Base-by-base conservation (phyloP, 441 rosid species). In the Omphalea diandra region DNA sequence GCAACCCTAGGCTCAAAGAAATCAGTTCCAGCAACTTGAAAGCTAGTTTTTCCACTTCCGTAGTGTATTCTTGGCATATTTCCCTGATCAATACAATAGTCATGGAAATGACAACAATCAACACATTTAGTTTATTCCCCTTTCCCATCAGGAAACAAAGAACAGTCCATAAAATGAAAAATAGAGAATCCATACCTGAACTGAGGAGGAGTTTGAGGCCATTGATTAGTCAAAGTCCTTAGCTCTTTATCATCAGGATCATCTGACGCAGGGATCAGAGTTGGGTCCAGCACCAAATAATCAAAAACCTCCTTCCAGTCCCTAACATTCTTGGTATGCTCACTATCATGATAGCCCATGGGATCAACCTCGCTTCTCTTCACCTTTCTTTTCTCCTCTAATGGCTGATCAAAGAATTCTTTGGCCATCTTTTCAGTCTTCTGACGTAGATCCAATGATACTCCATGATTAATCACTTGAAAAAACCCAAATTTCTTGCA, bases 401-500 rank as follows among this genome's bases (percentile, higher is more conserved):
- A 55, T 26, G 96, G 82, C 60, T 62, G 55, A 71, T 88, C 85
- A 57, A 88, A 91, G 76, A 91, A 91, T 68, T 83, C 84, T 47
- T 90, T 84, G 79, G 89, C 84, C 4, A 27, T 78, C 61, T 82
- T 85, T 86, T 43, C 72, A 69, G 76, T 83, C 81, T 88, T 83
- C 77, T 46, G 86, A 65, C 66, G 77, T 73, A 46, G 82, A 82
- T 65, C 70, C 67, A 14, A 74, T 0, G 92, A 85, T 22, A 90
- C 87, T 3, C 96, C 96, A 43, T 91, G 97, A 82, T 89, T 91
- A 44, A 87, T 72, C 62, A 86, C 96, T 63, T 91, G 97, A 73
- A 91, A 91, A 57, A 91, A 91, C 0, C 97, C 97, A 91, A 91
- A 91, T 57, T 82, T 82, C 58, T 85, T 75, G 76, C 96, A 85